Evolutionary conservation across 192 early-diverging fungal genomes (phyloP).

Genomic region (Linnemannia hyalina): DNA sequence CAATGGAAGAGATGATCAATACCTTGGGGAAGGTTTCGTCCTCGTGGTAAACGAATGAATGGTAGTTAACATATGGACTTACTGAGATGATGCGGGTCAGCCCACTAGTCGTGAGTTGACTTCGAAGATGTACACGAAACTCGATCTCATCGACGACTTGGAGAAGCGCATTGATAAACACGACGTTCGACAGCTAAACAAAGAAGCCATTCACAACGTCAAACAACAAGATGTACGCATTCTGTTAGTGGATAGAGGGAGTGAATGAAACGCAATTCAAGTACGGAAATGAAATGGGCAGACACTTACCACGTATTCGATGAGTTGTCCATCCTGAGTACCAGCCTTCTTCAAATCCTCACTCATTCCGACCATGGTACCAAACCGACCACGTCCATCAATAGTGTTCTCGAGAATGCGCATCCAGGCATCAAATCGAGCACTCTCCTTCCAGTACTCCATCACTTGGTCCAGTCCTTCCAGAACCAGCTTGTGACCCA

Average conservation of each 20-base stretch:
- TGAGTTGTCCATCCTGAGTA: slow-evolving; percentile 75
- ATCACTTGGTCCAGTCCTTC: slow-evolving; percentile 81
- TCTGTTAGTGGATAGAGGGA: background rate
- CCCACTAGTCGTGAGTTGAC: slow-evolving; percentile 79
- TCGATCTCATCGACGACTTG: slow-evolving; percentile 82
- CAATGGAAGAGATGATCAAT: background rate
- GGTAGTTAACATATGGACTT: background rate
- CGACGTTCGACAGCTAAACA: slow-evolving; percentile 77
- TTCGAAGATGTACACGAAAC: slow-evolving; percentile 77
- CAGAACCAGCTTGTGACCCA: slow-evolving; percentile 80
- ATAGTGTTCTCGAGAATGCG: slow-evolving; percentile 79
- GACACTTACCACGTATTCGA: slow-evolving; percentile 73
- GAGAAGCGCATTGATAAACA: slow-evolving; percentile 82
- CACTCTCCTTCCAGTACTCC: slow-evolving; percentile 73
- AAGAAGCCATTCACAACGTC: background rate
- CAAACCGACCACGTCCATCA: slow-evolving; percentile 84
- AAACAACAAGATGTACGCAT: background rate
- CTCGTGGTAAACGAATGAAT: too few relatives aligned
- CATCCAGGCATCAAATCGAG: slow-evolving; percentile 85
- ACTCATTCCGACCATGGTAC: slow-evolving; percentile 81
- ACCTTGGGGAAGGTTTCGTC: background rate
- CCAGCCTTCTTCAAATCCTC: slow-evolving; percentile 78
- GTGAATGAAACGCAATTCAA: background rate
- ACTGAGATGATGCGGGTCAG: slow-evolving; percentile 71
- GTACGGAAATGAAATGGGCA: background rate